Evolutionary conservation across 1,284 basidiomycete genomes (phyloP).

Genomic region (Laetiporus sulphureus): DNA sequence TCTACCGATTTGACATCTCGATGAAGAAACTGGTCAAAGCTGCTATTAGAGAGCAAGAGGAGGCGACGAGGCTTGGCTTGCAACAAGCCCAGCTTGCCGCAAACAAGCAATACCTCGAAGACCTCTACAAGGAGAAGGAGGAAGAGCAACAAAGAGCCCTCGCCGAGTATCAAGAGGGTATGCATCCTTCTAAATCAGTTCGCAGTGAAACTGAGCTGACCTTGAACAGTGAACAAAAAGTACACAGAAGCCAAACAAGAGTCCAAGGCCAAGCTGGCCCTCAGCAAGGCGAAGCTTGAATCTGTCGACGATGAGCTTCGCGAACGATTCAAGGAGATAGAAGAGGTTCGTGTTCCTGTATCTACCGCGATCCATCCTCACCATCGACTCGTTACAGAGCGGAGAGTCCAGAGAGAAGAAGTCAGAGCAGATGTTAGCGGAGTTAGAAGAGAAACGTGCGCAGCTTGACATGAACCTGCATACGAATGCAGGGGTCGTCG

Average conservation of each 20-base stretch:
- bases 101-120: conserved; percentile 57
- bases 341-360: conserved; percentile 25
- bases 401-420: conserved; percentile 37
- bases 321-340: conserved; percentile 43
- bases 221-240: conserved; percentile 37
- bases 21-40: conserved; percentile 46
- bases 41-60: conserved; percentile 50
- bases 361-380: background rate
- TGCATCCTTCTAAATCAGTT: conserved; percentile 13
- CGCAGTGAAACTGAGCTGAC: background rate
- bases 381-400: conserved; percentile 19
- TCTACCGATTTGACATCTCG: too few species aligned
- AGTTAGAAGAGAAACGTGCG: conserved; percentile 56
- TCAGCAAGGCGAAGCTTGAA: conserved; percentile 39
- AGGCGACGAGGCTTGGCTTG: conserved; percentile 51
- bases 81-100: conserved; percentile 61
- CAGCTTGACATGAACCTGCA: conserved; percentile 68
- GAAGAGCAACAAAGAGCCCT: conserved; percentile 48
- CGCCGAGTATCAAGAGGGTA: conserved; percentile 47
- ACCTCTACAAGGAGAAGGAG: conserved; percentile 49
- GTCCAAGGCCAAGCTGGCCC: conserved; percentile 41
- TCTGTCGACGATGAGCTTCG: conserved; percentile 42
- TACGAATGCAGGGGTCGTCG: conserved; percentile 73
- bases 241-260: conserved; percentile 44
- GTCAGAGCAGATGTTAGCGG: conserved; percentile 47